A percentile compares a stretch with the other conserved stretches of the same genome.
Evolutionary conservation across 140 eudicot genomes (phyloP).

Genomic region (Senecio squalidus): DNA sequence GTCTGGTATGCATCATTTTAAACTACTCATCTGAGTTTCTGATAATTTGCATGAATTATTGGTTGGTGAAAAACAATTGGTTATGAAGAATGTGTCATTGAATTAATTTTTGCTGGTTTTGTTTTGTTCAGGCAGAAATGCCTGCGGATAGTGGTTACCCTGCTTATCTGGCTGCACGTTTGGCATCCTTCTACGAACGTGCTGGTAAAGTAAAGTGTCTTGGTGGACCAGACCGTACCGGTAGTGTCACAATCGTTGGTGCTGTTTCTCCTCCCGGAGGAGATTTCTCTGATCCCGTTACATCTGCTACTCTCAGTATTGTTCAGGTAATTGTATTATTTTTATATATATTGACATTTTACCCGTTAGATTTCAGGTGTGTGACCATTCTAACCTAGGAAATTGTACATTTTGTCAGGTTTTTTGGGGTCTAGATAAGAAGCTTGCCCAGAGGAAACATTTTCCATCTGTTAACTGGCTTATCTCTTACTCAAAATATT

Average conservation of each 20-base stretch:
- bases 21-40: background rate
- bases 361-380: background rate
- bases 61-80: background rate
- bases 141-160: conserved; percentile 99
- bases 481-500: conserved; percentile 93
- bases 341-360: background rate
- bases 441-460: conserved; percentile 97
- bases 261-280: conserved; percentile 99
- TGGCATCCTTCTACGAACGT: conserved; percentile 98
- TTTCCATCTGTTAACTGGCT: conserved; percentile 99
- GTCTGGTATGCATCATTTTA: conserved; percentile 53
- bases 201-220: conserved; percentile 99
- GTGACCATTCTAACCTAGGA: background rate
- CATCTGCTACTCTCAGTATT: conserved; percentile 97
- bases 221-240: conserved; percentile 97
- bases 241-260: conserved; percentile 98
- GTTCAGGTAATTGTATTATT: conserved; percentile 59
- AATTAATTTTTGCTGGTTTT: conserved; percentile 5
- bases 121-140: conserved; percentile 83
- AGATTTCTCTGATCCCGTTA: conserved; percentile 98
- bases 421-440: conserved; percentile 99
- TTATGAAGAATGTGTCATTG: conserved; percentile 6
- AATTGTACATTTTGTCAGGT: conserved; percentile 44
- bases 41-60: too few species aligned
- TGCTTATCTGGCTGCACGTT: conserved; percentile 98